These are phyloP conservation scores for Alisma plantagoaquatica DNA, from an alignment of 106 monocot species.

Conservation along the genomic window DNA sequence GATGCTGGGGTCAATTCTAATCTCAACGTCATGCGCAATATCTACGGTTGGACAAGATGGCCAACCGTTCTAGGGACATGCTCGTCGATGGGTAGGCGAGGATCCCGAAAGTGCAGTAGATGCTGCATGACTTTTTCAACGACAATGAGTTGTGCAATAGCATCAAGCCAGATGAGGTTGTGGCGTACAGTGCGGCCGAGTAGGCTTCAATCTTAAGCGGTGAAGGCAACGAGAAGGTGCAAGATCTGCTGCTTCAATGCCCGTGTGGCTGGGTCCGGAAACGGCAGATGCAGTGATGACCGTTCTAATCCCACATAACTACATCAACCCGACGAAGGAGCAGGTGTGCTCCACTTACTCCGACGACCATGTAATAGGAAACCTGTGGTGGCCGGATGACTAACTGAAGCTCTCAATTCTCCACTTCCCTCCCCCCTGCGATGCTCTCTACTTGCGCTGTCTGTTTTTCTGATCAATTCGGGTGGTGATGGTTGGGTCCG, in stretches of 20 bases:
- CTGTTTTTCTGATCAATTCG: too few species aligned
- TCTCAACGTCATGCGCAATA: too few species aligned
- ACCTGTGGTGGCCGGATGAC: too few species aligned
- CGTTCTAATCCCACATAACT: conserved; percentile 24
- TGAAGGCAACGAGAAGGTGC: conserved; percentile 30
- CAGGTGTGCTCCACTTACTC: conserved; percentile 51
- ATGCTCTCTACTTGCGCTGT: too few species aligned
- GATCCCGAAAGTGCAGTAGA: conserved; percentile 39
- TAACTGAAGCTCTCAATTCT: too few species aligned
- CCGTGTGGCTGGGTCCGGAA: conserved; percentile 5
- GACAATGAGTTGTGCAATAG: conserved; percentile 34
- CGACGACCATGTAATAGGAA: too few species aligned
- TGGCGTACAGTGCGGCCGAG: conserved; percentile 6
- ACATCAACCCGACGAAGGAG: conserved; percentile 57
- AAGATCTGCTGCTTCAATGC: conserved; percentile 29
- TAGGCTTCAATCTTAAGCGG: conserved; percentile 18
- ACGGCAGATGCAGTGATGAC: neutral
- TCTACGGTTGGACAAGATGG: too few species aligned
- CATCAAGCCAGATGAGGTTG: conserved; percentile 17
- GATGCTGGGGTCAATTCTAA: too few species aligned
- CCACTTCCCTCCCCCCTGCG: too few species aligned
- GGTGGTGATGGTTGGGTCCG: too few species aligned
- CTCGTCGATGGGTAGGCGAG: conserved; percentile 11
- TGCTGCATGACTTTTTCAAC: conserved; percentile 31
- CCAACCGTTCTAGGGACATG: too few species aligned